phyloP scores from a whole-genome alignment of 306 rosid species.

The Psophocarpus tetragonolobus region DNA sequence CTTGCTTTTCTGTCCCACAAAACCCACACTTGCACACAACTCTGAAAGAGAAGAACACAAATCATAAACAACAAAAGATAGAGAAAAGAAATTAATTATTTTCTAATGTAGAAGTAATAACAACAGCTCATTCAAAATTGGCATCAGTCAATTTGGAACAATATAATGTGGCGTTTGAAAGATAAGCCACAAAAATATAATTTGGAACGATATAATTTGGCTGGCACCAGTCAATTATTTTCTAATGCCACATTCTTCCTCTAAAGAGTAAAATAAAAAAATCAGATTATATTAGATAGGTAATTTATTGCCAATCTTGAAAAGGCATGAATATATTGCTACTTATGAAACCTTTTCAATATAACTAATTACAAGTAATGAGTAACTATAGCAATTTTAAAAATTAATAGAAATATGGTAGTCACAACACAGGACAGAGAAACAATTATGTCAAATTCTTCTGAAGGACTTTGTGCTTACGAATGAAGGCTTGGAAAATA shows the following conservation, averaged over 20 bases:
- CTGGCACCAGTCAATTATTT: too few relatives aligned
- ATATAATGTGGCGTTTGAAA: slow-evolving; percentile 11
- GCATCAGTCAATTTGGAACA: slow-evolving; percentile 14
- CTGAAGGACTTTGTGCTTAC: slow-evolving; percentile 58
- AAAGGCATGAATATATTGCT: background rate
- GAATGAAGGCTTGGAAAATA: slow-evolving; percentile 97
- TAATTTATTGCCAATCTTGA: slow-evolving; percentile 23
- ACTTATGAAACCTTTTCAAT: background rate
- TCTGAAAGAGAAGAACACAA: slow-evolving; percentile 53
- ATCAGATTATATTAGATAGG: background rate
- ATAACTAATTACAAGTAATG: background rate
- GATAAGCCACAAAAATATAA: slow-evolving; percentile 12
- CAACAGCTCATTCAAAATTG: slow-evolving; percentile 21
- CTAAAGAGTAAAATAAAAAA: background rate
- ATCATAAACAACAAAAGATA: background rate
- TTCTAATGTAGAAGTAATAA: slow-evolving; percentile 26
- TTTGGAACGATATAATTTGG: too few relatives aligned
- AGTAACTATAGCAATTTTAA: background rate
- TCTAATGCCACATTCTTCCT: slow-evolving; percentile 9
- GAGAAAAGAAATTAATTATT: background rate
- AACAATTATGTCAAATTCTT: background rate
- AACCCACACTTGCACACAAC: slow-evolving; percentile 94
- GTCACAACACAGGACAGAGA: background rate
- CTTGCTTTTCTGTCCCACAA: slow-evolving; percentile 93
- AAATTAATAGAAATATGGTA: background rate